Base-by-base conservation (phyloP, 2,329 filamentous ascomycete species). In the Fusarium torulosum region DNA sequence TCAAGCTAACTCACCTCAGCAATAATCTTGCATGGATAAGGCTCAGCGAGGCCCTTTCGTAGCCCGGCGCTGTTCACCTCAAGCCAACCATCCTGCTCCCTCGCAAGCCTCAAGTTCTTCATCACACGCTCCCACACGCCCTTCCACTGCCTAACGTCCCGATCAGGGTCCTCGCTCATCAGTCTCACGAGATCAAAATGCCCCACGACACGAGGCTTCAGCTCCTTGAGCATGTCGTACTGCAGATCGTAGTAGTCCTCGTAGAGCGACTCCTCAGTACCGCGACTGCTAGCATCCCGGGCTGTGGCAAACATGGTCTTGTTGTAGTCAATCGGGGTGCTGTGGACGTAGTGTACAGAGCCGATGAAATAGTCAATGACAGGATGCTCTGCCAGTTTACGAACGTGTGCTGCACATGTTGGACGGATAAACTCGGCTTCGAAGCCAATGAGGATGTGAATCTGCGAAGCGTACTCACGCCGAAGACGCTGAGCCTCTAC, bases 111-210 rank as follows among this genome's bases (percentile, higher is more conserved):
- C 72, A 99, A 80, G 77, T 98, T 98, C 58, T 94, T 84, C 71
- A 86, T 69, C 31, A 96, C 86, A 74, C 83, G 88, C 50, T 84
- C 79, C 95, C 95, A 98, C 0, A 97, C 91, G 4, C 82, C 78
- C 10, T 78, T 74, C 83, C 88, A 89, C 45, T 75, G 75, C 38
- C 81, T 81, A 59, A 93, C 82, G 66, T 89, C 88, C 38, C 85
- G 78, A 47, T 86, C 86, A 0, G 91, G 90, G 20, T 91, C 84
- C 58, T 88, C 85, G 72, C 91, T 94, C 76, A 96, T 84, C 66
- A 99, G 81, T 14, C 95, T 85, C 54, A 98, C 91, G 20, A 99
- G 86, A 79, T 99, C 96, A 76, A 99, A 97, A 80, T 99, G 96
- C 0, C 94, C 96, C 6, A 99, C 90, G 14, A 99, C 85, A 9